A percentile compares a stretch with the other conserved stretches of the same genome.
phyloP scores from a whole-genome alignment of 441 rosid species.

The Kokia cookei region DNA sequence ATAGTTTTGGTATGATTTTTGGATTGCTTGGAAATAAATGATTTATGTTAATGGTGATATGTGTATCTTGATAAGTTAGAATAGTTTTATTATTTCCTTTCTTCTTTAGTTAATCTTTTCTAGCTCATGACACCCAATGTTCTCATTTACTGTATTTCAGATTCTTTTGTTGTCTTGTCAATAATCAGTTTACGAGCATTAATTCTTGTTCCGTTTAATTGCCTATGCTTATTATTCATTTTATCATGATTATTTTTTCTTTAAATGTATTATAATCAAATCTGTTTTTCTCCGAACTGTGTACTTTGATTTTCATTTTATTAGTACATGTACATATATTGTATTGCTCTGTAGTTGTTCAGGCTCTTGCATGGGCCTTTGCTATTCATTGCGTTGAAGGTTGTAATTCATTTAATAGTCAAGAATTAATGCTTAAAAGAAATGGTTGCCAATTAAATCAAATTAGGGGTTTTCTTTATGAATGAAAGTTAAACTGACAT shows the following conservation, averaged over 20 bases:
- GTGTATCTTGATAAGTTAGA: background rate
- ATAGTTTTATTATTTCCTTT: conserved; percentile 10
- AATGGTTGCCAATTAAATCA: too few relatives aligned
- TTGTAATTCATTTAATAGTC: too few relatives aligned
- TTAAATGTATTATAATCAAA: background rate
- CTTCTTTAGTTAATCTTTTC: background rate
- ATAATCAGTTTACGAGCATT: background rate
- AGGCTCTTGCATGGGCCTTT: conserved; percentile 8
- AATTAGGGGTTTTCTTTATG: too few relatives aligned
- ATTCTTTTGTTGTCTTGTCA: background rate
- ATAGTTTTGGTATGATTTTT: too few relatives aligned
- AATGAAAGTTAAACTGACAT: too few relatives aligned
- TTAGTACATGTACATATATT: background rate
- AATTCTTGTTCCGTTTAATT: too few relatives aligned
- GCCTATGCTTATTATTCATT: background rate
- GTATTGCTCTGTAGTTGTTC: conserved; percentile 4
- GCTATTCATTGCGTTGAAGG: background rate
- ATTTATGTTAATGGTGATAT: too few relatives aligned
- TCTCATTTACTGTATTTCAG: background rate
- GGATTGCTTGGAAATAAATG: too few relatives aligned
- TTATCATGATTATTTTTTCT: background rate
- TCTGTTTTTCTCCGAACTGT: background rate
- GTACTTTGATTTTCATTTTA: background rate
- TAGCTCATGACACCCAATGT: background rate
- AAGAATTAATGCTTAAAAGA: too few relatives aligned